Base-by-base conservation (phyloP, 2,329 filamentous ascomycete species). In the Trichoderma breve region DNA sequence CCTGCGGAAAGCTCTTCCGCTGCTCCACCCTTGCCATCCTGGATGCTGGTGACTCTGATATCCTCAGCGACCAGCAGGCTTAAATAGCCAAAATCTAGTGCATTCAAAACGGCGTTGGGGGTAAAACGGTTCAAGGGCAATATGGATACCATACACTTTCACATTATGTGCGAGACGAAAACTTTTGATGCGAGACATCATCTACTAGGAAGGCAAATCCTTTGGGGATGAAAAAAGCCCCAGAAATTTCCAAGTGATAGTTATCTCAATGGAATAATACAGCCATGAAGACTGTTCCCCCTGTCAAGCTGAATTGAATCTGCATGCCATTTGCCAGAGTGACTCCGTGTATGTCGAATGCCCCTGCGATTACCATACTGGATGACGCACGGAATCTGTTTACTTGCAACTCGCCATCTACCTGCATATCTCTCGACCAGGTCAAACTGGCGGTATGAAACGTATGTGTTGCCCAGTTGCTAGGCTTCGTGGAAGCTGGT, bases 1-100 rank as follows among this genome's bases (percentile, higher is more conserved):
- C 94, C 79, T 98, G 95, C 88, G 96, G 96, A 89, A 98, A 98
- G 89, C 92, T 99, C 83, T 99, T 97, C 92, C 91, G 94, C 80
- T 97, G 93, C 91, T 95, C 93, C 78, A 97, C 95, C 86, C 97
- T 99, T 93, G 92, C 95, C 80, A 92, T 98, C 83, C 88, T 98
- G 78, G 96, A 99, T 86, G 94, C 95, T 83, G 96, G 95, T 91
- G 93, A 98, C 91, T 97, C 94, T 79, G 96, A 99, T 86, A 99
- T 99, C 85, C 90, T 99, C 80, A 91, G 87, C 86, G 91, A 93
- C 85, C 90, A 91, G 83, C 84, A 87, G 82, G 86, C 88, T 80
- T 92, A 91, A 85, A 74, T 75, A 66, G 72, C 74, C 64, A 34
- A 65, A 53, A 71, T 73, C 36, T 74, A 73, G 36, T 77, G 78